Base-by-base conservation (phyloP, 306 rosid genomes). In the Cyclanthera cordifolia region DNA sequence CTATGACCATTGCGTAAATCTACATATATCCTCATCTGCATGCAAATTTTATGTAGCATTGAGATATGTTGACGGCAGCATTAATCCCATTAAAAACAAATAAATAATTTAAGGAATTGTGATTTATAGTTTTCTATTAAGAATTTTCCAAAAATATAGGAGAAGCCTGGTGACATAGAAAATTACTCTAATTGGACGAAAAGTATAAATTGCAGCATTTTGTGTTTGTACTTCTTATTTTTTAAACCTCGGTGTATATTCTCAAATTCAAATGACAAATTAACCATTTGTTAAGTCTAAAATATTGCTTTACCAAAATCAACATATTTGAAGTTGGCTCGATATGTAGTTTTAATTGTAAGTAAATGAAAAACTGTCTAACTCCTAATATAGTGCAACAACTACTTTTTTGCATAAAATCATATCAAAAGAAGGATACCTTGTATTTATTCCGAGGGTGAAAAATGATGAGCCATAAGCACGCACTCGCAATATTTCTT, bases 401-500 rank as follows among this genome's bases (percentile, higher is more conserved):
- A 68, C 48, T 27, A 7, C 17, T 5, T 47, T 28, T 27, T 27
- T 50, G 30, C 49, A 23, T 55, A 17, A 54, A 30, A 45, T 55
- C 17, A 13, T 45, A 21, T 67, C 3, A 32, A 50, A 60, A 25
- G 74, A 67, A 74, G 43, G 58, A 77, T 86, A 93, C 99, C 99
- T 93, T 79, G 90, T 86, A 72, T 85, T 86, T 76, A 93, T 85
- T 69, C 95, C 95, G 66, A 93, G 90, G 61, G 90, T 88, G 75
- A 88, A 90, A 81, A 82, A 90, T 7, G 90, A 86, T 25, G 95
- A 90, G 58, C 94, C 91, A 77, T 86, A 90, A 50, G 99, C 99
- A 71, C 97, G 95, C 76, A 90, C 95, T 19, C 74, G 37, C 80
- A 93, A 73, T 63, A 90, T 83, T 85, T 79, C 99, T n/a, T 78